Conservation (phyloP, 768 basidiomycete genomes). For the Tulasnella sp. region DNA sequence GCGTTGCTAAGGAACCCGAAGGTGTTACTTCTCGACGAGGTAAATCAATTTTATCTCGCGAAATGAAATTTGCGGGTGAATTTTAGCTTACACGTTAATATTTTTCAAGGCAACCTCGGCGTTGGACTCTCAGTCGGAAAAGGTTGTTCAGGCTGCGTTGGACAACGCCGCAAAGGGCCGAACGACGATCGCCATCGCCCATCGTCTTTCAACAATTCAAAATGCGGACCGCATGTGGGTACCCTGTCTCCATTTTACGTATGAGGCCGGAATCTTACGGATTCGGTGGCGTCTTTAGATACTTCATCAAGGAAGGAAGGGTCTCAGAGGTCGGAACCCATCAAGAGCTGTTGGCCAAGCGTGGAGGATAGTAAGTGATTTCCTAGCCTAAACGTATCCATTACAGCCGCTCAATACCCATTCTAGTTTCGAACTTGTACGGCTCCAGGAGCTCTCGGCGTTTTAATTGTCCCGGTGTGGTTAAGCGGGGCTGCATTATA, state of each 20-base stretch:
- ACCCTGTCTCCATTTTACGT: not conserved
- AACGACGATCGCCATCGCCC: constrained; percentile 92
- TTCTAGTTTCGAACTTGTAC: constrained; percentile 67
- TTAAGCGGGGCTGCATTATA: not conserved
- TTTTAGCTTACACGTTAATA: not conserved
- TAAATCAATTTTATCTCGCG: constrained; percentile 26
- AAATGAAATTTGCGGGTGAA: not conserved
- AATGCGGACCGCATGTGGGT: constrained; percentile 81
- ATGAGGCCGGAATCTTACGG: constrained; percentile 11
- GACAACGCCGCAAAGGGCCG: constrained; percentile 88
- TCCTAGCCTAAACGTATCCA: not conserved
- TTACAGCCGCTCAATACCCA: not conserved
- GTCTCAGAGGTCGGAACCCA: constrained; percentile 85
- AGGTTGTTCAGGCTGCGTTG: constrained; percentile 89
- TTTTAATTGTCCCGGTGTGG: not conserved
- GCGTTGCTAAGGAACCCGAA: constrained; percentile 84
- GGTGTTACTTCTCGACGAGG: constrained; percentile 79
- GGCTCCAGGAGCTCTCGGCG: constrained; percentile 55
- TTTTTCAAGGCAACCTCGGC: constrained; percentile 62
- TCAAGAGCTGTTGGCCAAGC: constrained; percentile 53
- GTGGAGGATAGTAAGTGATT: constrained; percentile 33
- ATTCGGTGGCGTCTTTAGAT: constrained; percentile 38
- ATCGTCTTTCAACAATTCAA: constrained; percentile 87
- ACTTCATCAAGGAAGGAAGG: constrained; percentile 80
- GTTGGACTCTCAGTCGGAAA: constrained; percentile 83